phyloP scores from a whole-genome alignment of 192 early-diverging fungal genomes.

The Rhizophagus clarus region DNA sequence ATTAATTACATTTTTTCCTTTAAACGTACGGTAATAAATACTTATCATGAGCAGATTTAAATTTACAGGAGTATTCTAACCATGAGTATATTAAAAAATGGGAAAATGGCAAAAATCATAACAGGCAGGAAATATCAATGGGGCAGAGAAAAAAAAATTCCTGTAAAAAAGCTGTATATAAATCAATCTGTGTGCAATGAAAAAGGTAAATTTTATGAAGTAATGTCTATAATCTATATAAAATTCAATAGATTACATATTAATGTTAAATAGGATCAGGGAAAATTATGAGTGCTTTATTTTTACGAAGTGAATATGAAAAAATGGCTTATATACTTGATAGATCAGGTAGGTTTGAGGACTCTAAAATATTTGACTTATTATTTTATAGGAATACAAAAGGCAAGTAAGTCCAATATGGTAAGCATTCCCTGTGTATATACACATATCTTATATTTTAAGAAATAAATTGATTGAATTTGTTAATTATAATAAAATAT shows the following conservation, averaged over 20 bases:
- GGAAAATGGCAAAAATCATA: not conserved
- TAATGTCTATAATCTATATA: not conserved
- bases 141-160: not conserved
- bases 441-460: too few relatives aligned
- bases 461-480: too few relatives aligned
- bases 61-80: not conserved
- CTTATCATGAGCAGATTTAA: not conserved
- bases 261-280: not conserved
- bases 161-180: not conserved
- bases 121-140: slow-evolving; percentile 3
- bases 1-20: not conserved
- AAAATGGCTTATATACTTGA: slow-evolving; percentile 43
- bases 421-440: too few relatives aligned
- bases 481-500: not conserved
- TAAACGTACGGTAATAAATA: not conserved
- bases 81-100: slow-evolving; percentile 19
- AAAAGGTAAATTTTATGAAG: not conserved
- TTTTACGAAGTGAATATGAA: slow-evolving; percentile 37
- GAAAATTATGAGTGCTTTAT: slow-evolving; percentile 18
- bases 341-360: slow-evolving; percentile 41
- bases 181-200: not conserved
- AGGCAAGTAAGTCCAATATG: not conserved
- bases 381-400: slow-evolving; percentile 30
- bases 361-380: slow-evolving; percentile 46
- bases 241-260: not conserved